These are phyloP conservation scores for Discostella stelligera DNA, from an alignment of 352 stramenopile genomes.

Conservation along the genomic window DNA sequence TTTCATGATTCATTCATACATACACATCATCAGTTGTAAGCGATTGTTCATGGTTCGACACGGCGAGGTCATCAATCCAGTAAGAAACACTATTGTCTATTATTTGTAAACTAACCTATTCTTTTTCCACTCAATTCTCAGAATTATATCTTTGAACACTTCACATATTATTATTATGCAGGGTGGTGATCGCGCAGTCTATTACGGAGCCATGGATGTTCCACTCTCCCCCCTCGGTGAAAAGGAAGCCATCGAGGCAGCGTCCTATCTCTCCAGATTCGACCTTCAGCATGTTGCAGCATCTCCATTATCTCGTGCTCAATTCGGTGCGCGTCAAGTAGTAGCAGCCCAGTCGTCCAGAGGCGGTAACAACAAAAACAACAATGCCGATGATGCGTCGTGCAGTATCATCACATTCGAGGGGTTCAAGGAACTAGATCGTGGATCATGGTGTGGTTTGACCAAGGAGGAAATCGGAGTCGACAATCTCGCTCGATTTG, in stretches of 20 bases:
- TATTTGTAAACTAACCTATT: neutral
- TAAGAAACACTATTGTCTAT: constrained; percentile 15
- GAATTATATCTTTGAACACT: neutral
- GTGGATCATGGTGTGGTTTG: constrained; percentile 55
- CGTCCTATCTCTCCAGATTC: constrained; percentile 62
- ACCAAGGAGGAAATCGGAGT: constrained; percentile 75
- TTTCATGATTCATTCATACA: neutral
- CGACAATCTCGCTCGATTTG: constrained; percentile 68
- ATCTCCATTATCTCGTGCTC: constrained; percentile 63
- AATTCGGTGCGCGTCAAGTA: constrained; percentile 70
- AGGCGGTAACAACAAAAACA: constrained; percentile 20
- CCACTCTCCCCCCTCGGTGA: constrained; percentile 72
- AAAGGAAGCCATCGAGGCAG: constrained; percentile 72
- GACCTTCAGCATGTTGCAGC: constrained; percentile 69
- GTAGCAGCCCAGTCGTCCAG: constrained; percentile 25
- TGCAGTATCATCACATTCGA: constrained; percentile 50
- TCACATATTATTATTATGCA: constrained; percentile 6
- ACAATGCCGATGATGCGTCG: constrained; percentile 48
- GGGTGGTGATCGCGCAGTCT: constrained; percentile 73
- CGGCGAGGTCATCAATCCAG: constrained; percentile 74
- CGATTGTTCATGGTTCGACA: constrained; percentile 79
- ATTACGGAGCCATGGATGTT: constrained; percentile 81
- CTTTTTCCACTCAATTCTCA: constrained; percentile 40
- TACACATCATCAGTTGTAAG: constrained; percentile 42
- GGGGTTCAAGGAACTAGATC: constrained; percentile 78